Conservation (phyloP, 2,329 filamentous ascomycete genomes). For the Fusarium cyanostomum region DNA sequence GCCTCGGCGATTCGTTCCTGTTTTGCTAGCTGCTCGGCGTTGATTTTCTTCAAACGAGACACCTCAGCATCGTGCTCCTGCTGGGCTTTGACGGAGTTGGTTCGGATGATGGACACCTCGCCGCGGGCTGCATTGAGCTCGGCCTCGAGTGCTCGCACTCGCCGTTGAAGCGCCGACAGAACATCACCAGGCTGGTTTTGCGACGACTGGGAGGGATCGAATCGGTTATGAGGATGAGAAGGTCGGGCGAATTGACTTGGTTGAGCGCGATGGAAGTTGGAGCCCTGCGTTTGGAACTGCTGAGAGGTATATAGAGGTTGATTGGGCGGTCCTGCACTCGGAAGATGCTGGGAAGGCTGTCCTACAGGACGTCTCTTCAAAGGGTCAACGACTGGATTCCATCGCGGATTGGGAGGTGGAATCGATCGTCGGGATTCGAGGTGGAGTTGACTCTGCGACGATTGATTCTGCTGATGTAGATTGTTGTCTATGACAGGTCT, state of each 20-base stretch:
- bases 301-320: slow-evolving; percentile 45
- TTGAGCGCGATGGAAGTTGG: slow-evolving; percentile 45
- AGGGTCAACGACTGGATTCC: slow-evolving; percentile 49
- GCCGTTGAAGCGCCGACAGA: slow-evolving; percentile 60
- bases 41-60: slow-evolving; percentile 67
- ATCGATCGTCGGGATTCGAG: slow-evolving; percentile 40
- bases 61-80: slow-evolving; percentile 72
- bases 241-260: slow-evolving; percentile 56
- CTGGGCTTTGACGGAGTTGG: slow-evolving; percentile 70
- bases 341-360: slow-evolving; percentile 26
- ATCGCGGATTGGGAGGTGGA: slow-evolving; percentile 51
- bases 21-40: slow-evolving; percentile 70
- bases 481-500: slow-evolving; percentile 50
- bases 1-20: slow-evolving; percentile 72
- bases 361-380: slow-evolving; percentile 29
- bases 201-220: slow-evolving; percentile 37
- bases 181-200: slow-evolving; percentile 49
- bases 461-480: slow-evolving; percentile 46
- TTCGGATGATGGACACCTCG: slow-evolving; percentile 78
- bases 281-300: slow-evolving; percentile 44
- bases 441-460: slow-evolving; percentile 34
- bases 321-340: slow-evolving; percentile 23
- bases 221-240: slow-evolving; percentile 41
- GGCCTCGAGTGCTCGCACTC: slow-evolving; percentile 62
- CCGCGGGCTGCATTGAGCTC: slow-evolving; percentile 72